Evolutionary conservation across 1,284 basidiomycete genomes (phyloP).

Genomic region (Apiotrichum siamense): DNA sequence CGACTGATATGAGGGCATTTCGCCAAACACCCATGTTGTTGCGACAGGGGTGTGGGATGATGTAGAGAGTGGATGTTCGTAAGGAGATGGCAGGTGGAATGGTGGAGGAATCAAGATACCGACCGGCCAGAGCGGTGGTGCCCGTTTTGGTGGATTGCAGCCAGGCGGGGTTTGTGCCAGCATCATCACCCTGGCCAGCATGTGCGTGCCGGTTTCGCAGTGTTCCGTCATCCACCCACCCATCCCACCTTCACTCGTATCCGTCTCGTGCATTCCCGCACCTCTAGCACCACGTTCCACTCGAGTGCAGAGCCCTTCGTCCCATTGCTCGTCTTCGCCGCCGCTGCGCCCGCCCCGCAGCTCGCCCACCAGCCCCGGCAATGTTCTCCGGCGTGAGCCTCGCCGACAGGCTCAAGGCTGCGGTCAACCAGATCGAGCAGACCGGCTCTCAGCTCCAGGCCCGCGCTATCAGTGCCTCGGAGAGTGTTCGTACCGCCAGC

Average conservation of each 20-base stretch:
- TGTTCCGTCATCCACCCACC: too few relatives aligned
- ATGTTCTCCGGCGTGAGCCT: conserved; percentile 34
- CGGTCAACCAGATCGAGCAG: conserved; percentile 38
- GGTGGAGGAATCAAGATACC: too few relatives aligned
- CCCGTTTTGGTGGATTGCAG: too few relatives aligned
- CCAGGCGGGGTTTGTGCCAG: too few relatives aligned
- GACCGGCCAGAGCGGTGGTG: too few relatives aligned
- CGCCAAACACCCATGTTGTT: conserved; percentile 38
- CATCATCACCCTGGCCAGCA: too few relatives aligned
- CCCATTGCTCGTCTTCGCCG: too few relatives aligned
- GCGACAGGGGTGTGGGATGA: background rate
- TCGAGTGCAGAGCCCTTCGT: too few relatives aligned
- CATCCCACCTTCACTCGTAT: too few relatives aligned
- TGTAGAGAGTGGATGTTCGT: background rate
- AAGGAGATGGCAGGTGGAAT: conserved; percentile 1
- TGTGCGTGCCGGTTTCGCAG: too few relatives aligned
- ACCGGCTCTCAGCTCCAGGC: conserved; percentile 30
- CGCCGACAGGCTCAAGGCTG: conserved; percentile 40
- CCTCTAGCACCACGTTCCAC: too few relatives aligned
- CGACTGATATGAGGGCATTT: conserved; percentile 38
- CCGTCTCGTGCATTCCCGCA: too few relatives aligned
- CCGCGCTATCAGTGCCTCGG: conserved; percentile 18
- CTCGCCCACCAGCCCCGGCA: background rate
- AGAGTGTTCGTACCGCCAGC: background rate
- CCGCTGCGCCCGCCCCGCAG: background rate